Conservation (phyloP, 495 filamentous ascomycete species). For the Penicillium roqueforti region DNA sequence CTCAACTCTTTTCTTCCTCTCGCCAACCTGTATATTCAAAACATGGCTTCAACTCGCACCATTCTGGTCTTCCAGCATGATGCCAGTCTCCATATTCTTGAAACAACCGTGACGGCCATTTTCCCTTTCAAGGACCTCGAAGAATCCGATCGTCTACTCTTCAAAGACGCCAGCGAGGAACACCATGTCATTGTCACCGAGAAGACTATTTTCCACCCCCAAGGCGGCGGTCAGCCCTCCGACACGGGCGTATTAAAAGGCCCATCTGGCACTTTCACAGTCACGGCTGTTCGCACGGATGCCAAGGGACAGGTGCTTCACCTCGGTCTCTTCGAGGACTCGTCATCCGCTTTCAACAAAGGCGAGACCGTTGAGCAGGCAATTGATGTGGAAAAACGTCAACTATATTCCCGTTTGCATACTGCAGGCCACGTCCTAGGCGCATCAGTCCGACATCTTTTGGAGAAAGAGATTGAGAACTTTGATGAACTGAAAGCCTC, state of each 20-base stretch:
- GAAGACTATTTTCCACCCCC: constrained; percentile 62
- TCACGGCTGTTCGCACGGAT: constrained; percentile 41
- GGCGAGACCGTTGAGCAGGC: constrained; percentile 43
- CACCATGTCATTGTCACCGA: constrained; percentile 52
- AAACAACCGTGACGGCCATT: constrained; percentile 42
- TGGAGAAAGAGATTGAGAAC: constrained; percentile 42
- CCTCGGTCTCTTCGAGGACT: constrained; percentile 46
- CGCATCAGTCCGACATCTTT: constrained; percentile 50
- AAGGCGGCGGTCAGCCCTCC: constrained; percentile 63
- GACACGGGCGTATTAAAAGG: constrained; percentile 52
- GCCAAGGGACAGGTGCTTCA: constrained; percentile 52
- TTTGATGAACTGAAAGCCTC: constrained; percentile 60
- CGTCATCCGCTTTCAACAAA: constrained; percentile 20
- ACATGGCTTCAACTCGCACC: constrained; percentile 31
- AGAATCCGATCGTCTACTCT: constrained; percentile 43
- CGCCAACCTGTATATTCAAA: background rate
- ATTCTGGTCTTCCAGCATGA: constrained; percentile 53
- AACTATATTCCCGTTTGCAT: constrained; percentile 57
- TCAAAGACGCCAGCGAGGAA: constrained; percentile 44
- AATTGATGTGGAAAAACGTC: constrained; percentile 51
- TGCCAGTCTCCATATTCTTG: constrained; percentile 41
- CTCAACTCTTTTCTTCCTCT: no score
- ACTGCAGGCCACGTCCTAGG: constrained; percentile 64
- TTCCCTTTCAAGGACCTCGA: constrained; percentile 42
- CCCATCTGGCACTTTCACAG: constrained; percentile 34